phyloP scores from a whole-genome alignment of 495 filamentous ascomycete genomes.

The Neurospora tetrasperma region DNA sequence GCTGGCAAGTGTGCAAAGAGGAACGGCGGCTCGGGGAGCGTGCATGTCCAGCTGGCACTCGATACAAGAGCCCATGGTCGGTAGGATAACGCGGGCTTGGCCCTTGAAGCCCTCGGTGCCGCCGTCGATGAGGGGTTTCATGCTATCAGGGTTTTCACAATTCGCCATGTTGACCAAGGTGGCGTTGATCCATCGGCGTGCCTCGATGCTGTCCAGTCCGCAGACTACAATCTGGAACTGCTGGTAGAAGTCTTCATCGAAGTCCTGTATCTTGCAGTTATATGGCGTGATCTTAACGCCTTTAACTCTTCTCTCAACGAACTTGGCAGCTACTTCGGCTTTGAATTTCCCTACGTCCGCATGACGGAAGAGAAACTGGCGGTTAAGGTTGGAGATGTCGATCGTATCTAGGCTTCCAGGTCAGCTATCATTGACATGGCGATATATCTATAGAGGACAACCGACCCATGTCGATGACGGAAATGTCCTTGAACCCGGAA shows the following conservation, averaged over 20 bases:
- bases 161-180: constrained; percentile 87
- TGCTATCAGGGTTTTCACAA: constrained; percentile 52
- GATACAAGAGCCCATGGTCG: constrained; percentile 87
- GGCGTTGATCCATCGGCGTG: constrained; percentile 95
- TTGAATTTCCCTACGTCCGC: constrained; percentile 89
- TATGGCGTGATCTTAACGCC: constrained; percentile 89
- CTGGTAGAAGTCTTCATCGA: constrained; percentile 96
- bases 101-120: constrained; percentile 99
- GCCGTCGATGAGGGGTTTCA: constrained; percentile 92
- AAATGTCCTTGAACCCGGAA: constrained; percentile 91
- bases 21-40: constrained; percentile 84
- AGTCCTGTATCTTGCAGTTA: constrained; percentile 93
- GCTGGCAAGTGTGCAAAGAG: constrained; percentile 91
- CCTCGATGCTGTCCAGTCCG: constrained; percentile 96
- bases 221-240: constrained; percentile 90
- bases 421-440: neutral
- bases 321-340: constrained; percentile 82
- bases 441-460: neutral
- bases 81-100: constrained; percentile 85
- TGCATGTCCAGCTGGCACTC: constrained; percentile 99
- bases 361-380: constrained; percentile 93
- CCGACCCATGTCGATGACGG: constrained; percentile 88
- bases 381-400: constrained; percentile 95
- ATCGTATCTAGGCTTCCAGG: constrained; percentile 57
- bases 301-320: constrained; percentile 79